Base-by-base conservation (phyloP, 2,329 filamentous ascomycete species). In the Diaporthe sp. region DNA sequence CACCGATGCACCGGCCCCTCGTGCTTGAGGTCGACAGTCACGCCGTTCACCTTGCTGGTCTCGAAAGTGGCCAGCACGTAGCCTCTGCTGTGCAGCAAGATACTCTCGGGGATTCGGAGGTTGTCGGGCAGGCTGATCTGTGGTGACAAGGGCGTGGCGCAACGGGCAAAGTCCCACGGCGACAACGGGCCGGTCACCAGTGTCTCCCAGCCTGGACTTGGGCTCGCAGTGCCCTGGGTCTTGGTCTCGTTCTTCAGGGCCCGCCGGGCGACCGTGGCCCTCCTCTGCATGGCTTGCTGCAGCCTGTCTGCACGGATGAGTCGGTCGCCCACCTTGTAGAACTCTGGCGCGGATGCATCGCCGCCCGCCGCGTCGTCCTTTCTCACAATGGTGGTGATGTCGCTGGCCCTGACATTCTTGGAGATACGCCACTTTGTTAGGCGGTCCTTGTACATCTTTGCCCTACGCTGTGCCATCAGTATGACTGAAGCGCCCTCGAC, bases 401-500 rank as follows among this genome's bases (percentile, higher is more conserved):
- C 71, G 60, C 60, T 73, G 61, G 60, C 60, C 71, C 60, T 73
- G 61, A 73, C 52, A 52, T 73, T 73, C 52, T 73, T 73, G 28
- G 60, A 66, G 22, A 73, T 73, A 4, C 71, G 71, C 71, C 71
- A 73, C 40, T 69, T 54, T 8, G 50, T 58, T 50, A 73, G n/a
- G 52, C 71, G 71, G 40, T 73, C 71, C 25, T 73, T 73, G 61
- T 68, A 73, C 71, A 73, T 73, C 52, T 73, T 73, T 19, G 60
- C 47, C 30, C 71, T 73, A 61, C 33, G 13, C 3, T 19, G 22
- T 38, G 64, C 45, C 8, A 52, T 67, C 30, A 67, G 42, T 25
- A 52, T 52, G 12, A 28, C 13, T 25, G 33, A 45, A 45, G 7
- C 22, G n/a, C 17, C 12, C 28, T 1, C n/a, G 42, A 12, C 22